phyloP scores from a whole-genome alignment of 257 asterid species.

The Lithospermum erythrorhizon region DNA sequence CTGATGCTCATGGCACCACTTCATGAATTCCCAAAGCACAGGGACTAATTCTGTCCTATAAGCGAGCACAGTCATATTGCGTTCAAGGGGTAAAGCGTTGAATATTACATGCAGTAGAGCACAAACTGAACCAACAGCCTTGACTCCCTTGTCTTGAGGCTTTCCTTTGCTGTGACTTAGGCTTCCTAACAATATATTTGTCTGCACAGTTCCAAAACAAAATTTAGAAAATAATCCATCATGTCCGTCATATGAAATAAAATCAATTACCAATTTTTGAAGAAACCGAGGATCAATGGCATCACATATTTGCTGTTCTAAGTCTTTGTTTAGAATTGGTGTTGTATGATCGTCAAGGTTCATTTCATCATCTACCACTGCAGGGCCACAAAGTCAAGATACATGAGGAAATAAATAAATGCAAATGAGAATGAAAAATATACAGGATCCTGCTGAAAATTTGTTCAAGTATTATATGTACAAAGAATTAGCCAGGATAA shows the following conservation, averaged over 20 bases:
- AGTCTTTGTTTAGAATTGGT: conserved; percentile 43
- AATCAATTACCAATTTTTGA: conserved; percentile 58
- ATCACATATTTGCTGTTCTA: conserved; percentile 62
- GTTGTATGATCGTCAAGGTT: conserved; percentile 15
- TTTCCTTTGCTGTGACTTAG: conserved; percentile 35
- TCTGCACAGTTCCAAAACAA: conserved; percentile 35
- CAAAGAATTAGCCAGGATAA: not conserved
- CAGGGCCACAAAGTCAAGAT: conserved; percentile 28
- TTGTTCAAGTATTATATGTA: not conserved
- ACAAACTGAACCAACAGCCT: conserved; percentile 81
- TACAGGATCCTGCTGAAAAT: not conserved
- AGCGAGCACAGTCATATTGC: conserved; percentile 83
- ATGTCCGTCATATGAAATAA: not conserved
- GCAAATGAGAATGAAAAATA: not conserved
- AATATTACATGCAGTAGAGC: conserved; percentile 70
- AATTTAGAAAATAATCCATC: conserved; percentile 5
- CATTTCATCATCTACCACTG: conserved; percentile 69
- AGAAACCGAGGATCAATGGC: conserved; percentile 73
- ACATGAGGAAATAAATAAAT: conserved; percentile 3
- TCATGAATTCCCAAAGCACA: conserved; percentile 79
- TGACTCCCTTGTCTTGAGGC: conserved; percentile 47
- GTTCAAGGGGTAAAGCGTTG: conserved; percentile 78
- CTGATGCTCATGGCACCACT: conserved; percentile 62
- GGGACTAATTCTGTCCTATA: conserved; percentile 89
- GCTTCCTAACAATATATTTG: conserved; percentile 58